Conservation (phyloP, 1,284 basidiomycete genomes). For the Vanrija pseudolonga region DNA sequence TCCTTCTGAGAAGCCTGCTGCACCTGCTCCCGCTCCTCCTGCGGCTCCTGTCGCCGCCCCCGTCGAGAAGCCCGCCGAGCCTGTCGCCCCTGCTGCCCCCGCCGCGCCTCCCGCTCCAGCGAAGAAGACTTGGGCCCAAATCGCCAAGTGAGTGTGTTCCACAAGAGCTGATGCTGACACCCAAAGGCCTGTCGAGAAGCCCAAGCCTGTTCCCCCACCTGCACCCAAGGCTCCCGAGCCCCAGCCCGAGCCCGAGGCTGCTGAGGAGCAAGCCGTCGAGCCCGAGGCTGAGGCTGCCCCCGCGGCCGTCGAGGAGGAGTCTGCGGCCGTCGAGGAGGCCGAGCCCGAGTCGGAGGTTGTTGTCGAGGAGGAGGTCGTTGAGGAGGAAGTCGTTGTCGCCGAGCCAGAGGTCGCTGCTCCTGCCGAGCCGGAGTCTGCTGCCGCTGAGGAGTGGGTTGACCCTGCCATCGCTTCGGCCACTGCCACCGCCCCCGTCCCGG, state of each 20-base stretch:
- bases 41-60: slow-evolving; percentile 7
- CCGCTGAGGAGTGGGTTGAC: slow-evolving; percentile 25
- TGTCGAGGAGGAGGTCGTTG: neutral
- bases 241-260: slow-evolving; percentile 24
- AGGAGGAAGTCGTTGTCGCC: neutral
- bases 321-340: slow-evolving; percentile 41
- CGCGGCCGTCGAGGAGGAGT: slow-evolving; percentile 7
- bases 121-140: slow-evolving; percentile 52
- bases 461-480: slow-evolving; percentile 38
- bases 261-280: slow-evolving; percentile 10
- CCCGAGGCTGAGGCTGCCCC: slow-evolving; percentile 17
- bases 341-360: neutral
- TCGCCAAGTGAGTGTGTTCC: slow-evolving; percentile 44
- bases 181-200: slow-evolving; percentile 45
- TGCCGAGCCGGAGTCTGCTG: slow-evolving; percentile 1
- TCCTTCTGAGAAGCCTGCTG: slow-evolving; percentile 7
- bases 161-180: neutral
- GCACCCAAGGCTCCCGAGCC: slow-evolving; percentile 51
- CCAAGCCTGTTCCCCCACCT: slow-evolving; percentile 58
- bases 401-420: slow-evolving; percentile 19
- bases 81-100: slow-evolving; percentile 13
- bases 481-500: slow-evolving; percentile 13
- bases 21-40: slow-evolving; percentile 16
- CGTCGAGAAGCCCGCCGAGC: slow-evolving; percentile 10
- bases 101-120: neutral